Evolutionary conservation across 495 filamentous ascomycete genomes (phyloP), one percentile per base, ranked within the genome.

Genomic region (Xylaria venustula): DNA sequence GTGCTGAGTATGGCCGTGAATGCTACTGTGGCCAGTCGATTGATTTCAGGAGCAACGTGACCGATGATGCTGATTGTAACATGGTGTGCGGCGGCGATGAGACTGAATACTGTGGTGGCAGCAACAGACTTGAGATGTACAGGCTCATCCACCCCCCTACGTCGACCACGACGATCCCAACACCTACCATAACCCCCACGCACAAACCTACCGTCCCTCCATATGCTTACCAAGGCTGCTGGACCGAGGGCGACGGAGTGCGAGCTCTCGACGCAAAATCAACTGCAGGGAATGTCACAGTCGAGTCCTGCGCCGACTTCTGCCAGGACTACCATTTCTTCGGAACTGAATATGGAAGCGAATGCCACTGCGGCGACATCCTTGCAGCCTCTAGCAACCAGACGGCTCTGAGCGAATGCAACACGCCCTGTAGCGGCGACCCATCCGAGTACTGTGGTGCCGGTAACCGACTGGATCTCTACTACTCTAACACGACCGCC

Each of bases 181-280:
- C 59, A 12, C 59, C 59, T 25, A 54, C 54, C 14, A 64, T 61
- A n/a, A 62, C 59, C 11, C 37, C 61, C 0, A 51, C n/a, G 58
- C 26, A 62, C 56, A 72, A 71, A 54, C 66, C 67, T 3, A 71
- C 66, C 1, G 75, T 78, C 17, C 73, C 75, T 3, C 62, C 54
- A n/a, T 81, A 74, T 53, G 46, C 46, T 15, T 69, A 71, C 25
- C 67, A 75, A 11, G 79, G 79, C 12, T 82, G 79, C 68, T 77
- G 73, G 67, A 78, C 75, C 11, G 79, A 82, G 67, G 70, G 66
- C 15, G 67, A 57, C 1, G 67, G 56, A 2, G 61, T 52, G 36
- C 63, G 74, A 15, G 75, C 76, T 11, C 67, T 78, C 6, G 53
- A 62, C 4, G 60, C 57, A 6, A 58, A 37, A 17, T 48, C 25